Conservation (phyloP, 805 yeast species). For the Zygosaccharomyces gambellarensis region DNA sequence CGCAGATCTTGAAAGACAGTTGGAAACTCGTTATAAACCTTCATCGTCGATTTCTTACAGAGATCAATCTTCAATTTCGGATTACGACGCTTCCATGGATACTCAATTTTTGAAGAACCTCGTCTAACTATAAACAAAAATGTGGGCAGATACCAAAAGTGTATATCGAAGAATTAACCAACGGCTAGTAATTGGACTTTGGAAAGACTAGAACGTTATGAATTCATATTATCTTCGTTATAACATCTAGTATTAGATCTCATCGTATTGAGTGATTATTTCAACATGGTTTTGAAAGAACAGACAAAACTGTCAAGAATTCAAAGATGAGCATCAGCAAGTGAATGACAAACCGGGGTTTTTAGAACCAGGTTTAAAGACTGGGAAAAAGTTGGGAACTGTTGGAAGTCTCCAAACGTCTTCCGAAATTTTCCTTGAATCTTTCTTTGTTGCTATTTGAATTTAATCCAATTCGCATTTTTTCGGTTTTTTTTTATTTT, state of each 20-base stretch:
- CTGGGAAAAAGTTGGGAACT: background rate
- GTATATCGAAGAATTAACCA: too few species aligned
- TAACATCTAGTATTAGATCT: background rate
- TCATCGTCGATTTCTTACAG: slow-evolving; percentile 8
- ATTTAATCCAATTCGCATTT: background rate
- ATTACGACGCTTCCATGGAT: slow-evolving; percentile 17
- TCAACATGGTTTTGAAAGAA: background rate
- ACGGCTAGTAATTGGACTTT: too few species aligned
- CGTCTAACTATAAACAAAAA: background rate
- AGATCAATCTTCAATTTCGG: slow-evolving; percentile 13
- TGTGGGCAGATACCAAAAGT: too few species aligned
- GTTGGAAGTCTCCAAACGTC: background rate
- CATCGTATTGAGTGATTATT: slow-evolving; percentile 1
- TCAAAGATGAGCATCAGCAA: background rate
- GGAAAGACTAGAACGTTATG: too few species aligned
- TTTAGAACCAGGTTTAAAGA: background rate
- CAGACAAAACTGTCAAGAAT: background rate
- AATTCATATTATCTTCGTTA: too few species aligned
- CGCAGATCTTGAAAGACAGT: slow-evolving; percentile 26
- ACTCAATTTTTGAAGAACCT: slow-evolving; percentile 17
- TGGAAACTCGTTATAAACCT: slow-evolving; percentile 8
- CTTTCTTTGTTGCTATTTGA: background rate
- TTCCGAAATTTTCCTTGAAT: background rate
- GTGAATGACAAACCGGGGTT: background rate
- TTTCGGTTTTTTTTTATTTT: background rate